Percentiles rank a stretch among this genome's conserved stretches.
These are phyloP conservation scores for Colletotrichum australisinense DNA, from an alignment of 2,329 filamentous ascomycete genomes.

Conservation along the genomic window DNA sequence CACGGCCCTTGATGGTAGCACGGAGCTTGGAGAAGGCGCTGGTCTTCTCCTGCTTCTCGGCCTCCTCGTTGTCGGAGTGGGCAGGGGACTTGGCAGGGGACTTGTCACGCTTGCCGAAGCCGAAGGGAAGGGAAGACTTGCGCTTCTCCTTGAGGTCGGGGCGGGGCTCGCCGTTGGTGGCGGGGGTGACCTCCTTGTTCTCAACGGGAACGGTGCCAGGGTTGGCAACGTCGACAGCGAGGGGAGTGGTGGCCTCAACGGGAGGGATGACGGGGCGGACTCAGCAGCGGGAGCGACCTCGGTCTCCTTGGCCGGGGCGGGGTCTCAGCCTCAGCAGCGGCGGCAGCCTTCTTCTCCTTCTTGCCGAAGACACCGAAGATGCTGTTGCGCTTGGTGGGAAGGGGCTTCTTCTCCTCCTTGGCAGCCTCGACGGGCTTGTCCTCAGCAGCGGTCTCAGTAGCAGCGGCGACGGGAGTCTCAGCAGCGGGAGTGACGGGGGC, in stretches of 20 bases:
- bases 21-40: conserved; percentile 71
- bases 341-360: conserved; percentile 70
- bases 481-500: conserved; percentile 37
- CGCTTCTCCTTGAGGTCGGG: conserved; percentile 84
- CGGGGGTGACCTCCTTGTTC: conserved; percentile 55
- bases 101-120: conserved; percentile 71
- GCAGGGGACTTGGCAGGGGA: conserved; percentile 61
- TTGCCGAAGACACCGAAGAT: conserved; percentile 66
- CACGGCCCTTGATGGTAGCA: conserved; percentile 63
- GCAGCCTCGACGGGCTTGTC: conserved; percentile 47
- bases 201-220: conserved; percentile 60
- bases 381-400: conserved; percentile 66
- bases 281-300: conserved; percentile 56
- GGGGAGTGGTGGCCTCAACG: conserved; percentile 66
- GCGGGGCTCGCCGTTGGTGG: conserved; percentile 65
- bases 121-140: conserved; percentile 81
- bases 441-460: conserved; percentile 47
- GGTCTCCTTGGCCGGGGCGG: conserved; percentile 55
- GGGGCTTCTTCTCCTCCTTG: conserved; percentile 55
- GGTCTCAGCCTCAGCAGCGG: conserved; percentile 61
- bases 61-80: conserved; percentile 68
- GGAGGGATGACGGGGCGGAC: conserved; percentile 68
- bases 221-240: conserved; percentile 64
- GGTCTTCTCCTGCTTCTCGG: conserved; percentile 66
- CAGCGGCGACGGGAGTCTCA: conserved; percentile 47